Percentiles rank a stretch among this genome's conserved stretches.
Evolutionary conservation across 805 yeast genomes (phyloP).

Genomic region (Metschnikowia lachancei): DNA sequence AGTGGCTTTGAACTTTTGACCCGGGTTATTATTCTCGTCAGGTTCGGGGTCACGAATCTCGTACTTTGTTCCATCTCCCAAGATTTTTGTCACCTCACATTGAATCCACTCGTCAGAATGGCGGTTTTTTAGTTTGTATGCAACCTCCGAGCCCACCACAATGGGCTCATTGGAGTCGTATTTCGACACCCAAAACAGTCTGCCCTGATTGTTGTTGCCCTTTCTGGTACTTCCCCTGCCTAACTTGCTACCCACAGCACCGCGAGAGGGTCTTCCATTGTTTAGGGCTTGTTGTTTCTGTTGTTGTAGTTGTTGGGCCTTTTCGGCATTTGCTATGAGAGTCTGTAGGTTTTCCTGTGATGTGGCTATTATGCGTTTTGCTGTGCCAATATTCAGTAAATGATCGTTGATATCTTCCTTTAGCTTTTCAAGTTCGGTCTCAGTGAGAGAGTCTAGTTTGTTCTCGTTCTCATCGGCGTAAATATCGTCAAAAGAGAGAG

Average conservation of each 20-base stretch:
- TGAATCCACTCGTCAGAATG: constrained; percentile 94
- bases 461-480: constrained; percentile 26
- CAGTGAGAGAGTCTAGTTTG: constrained; percentile 29
- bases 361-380: constrained; percentile 36
- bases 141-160: constrained; percentile 75
- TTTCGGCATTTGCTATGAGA: constrained; percentile 34
- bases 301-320: constrained; percentile 15
- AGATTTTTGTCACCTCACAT: constrained; percentile 78
- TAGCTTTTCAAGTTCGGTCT: constrained; percentile 40
- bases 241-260: constrained; percentile 14
- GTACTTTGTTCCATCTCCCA: constrained; percentile 67
- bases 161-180: constrained; percentile 60
- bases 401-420: constrained; percentile 49
- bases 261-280: constrained; percentile 11
- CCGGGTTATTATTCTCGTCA: constrained; percentile 86
- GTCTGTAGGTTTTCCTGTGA: constrained; percentile 47
- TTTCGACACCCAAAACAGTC: constrained; percentile 50
- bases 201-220: constrained; percentile 34
- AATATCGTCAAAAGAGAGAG: constrained; percentile 47
- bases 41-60: constrained; percentile 99
- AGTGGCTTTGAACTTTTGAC: constrained; percentile 78
- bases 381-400: constrained; percentile 55
- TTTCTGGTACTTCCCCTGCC: constrained; percentile 19
- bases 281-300: constrained; percentile 13
- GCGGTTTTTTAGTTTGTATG: constrained; percentile 69